Conservation (phyloP, 1,284 basidiomycete species). For the Heimioporus punctisporus region DNA sequence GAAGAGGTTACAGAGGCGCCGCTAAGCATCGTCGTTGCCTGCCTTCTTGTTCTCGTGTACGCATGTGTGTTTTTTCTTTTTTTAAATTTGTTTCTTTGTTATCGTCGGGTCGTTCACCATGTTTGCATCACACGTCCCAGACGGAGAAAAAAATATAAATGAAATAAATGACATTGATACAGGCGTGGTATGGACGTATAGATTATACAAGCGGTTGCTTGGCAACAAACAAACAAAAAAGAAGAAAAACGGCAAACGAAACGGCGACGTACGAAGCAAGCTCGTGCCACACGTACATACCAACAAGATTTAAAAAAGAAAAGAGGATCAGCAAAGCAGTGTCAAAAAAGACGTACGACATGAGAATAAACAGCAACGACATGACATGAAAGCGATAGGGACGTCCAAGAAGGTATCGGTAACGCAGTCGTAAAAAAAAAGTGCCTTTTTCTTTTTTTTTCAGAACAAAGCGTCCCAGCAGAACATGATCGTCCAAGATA, state of each 20-base stretch:
- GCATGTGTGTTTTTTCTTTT: too few relatives aligned
- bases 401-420: slow-evolving; percentile 28
- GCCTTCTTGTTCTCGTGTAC: too few relatives aligned
- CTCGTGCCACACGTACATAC: too few relatives aligned
- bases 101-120: too few relatives aligned
- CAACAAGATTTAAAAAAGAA: too few relatives aligned
- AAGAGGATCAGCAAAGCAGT: neutral
- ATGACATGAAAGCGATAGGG: neutral
- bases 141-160: neutral
- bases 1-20: slow-evolving; percentile 25
- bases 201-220: slow-evolving; percentile 23
- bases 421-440: slow-evolving; percentile 5
- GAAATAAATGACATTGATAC: slow-evolving; percentile 23
- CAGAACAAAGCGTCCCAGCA: slow-evolving; percentile 11
- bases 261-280: too few relatives aligned
- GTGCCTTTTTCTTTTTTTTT: too few relatives aligned
- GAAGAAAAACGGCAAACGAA: neutral
- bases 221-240: slow-evolving; percentile 2
- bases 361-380: too few relatives aligned
- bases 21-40: too few relatives aligned
- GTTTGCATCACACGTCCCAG: too few relatives aligned
- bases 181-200: slow-evolving; percentile 14
- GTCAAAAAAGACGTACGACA: slow-evolving; percentile 1
- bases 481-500: slow-evolving; percentile 26
- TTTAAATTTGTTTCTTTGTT: too few relatives aligned